Conservation (phyloP, 305 asterid genomes). For the Ilex paraguariensis region DNA sequence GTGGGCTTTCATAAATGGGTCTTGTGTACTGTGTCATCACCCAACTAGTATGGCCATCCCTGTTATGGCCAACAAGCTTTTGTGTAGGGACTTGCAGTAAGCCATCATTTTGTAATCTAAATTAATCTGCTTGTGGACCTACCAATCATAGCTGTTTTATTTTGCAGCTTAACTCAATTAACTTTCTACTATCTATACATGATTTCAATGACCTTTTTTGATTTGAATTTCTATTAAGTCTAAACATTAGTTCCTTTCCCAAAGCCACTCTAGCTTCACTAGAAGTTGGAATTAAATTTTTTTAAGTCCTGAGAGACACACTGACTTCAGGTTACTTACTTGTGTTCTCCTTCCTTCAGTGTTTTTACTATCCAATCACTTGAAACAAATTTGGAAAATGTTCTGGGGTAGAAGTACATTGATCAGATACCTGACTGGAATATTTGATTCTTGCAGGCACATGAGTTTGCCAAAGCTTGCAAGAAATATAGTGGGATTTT, state of each 20-base stretch:
- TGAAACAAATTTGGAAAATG: constrained; percentile 22
- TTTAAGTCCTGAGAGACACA: not conserved
- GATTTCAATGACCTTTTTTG: not conserved
- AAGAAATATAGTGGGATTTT: constrained; percentile 66
- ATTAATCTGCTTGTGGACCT: too few relatives aligned
- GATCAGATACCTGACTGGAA: constrained; percentile 68
- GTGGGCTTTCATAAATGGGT: too few relatives aligned
- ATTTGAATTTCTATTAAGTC: not conserved
- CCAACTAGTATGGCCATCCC: too few relatives aligned
- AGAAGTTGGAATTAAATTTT: not conserved
- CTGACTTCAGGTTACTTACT: not conserved
- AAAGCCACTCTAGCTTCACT: not conserved
- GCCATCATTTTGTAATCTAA: too few relatives aligned
- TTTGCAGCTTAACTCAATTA: too few relatives aligned
- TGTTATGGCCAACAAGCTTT: too few relatives aligned
- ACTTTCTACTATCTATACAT: too few relatives aligned
- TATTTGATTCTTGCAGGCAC: constrained; percentile 99
- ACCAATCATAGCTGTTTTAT: too few relatives aligned
- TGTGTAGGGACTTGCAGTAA: too few relatives aligned
- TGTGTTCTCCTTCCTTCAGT: constrained; percentile 2
- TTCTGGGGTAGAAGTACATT: constrained; percentile 32
- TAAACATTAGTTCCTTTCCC: not conserved
- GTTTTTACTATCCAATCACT: constrained; percentile 12
- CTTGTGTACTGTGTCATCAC: too few relatives aligned
- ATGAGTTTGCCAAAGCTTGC: constrained; percentile 86